phyloP scores from a whole-genome alignment of 2,329 filamentous ascomycete species.

The Lachnellula willkommii region DNA sequence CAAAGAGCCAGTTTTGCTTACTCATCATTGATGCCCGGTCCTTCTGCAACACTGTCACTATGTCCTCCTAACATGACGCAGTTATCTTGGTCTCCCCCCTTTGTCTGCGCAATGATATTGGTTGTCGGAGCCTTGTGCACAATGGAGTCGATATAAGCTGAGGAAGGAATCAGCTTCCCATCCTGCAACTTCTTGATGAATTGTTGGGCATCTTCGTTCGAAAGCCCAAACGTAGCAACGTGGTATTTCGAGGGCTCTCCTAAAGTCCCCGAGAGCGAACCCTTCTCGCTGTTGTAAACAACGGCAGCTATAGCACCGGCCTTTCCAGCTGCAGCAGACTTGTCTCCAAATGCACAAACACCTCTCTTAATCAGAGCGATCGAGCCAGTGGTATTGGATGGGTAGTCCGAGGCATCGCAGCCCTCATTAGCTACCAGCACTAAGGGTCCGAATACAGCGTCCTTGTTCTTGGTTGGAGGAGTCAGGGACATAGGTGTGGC shows the following conservation, averaged over 20 bases:
- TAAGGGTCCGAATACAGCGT: conserved; percentile 55
- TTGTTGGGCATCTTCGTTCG: conserved; percentile 51
- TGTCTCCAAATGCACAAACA: conserved; percentile 64
- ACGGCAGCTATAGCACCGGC: conserved; percentile 67
- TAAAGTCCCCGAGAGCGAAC: conserved; percentile 55
- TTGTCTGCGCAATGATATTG: conserved; percentile 60
- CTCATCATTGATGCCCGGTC: conserved; percentile 42
- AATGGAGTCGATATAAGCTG: conserved; percentile 55
- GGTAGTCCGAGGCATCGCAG: conserved; percentile 60
- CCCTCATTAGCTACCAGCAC: conserved; percentile 58
- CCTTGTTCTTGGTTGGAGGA: conserved; percentile 55
- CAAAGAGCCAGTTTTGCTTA: no score
- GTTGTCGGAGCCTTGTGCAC: conserved; percentile 36
- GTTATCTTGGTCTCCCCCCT: conserved; percentile 53
- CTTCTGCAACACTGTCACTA: conserved; percentile 55
- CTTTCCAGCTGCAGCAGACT: conserved; percentile 61
- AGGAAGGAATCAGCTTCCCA: conserved; percentile 46
- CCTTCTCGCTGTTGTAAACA: conserved; percentile 62
- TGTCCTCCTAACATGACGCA: conserved; percentile 61
- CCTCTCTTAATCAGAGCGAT: conserved; percentile 70
- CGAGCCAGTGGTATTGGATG: conserved; percentile 50
- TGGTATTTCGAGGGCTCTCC: conserved; percentile 55
- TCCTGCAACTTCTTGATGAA: conserved; percentile 49
- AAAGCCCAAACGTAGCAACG: conserved; percentile 64
- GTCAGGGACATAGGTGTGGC: conserved; percentile 59